Conservation (phyloP, 2,329 filamentous ascomycete genomes). For the Verticillium longisporum region DNA sequence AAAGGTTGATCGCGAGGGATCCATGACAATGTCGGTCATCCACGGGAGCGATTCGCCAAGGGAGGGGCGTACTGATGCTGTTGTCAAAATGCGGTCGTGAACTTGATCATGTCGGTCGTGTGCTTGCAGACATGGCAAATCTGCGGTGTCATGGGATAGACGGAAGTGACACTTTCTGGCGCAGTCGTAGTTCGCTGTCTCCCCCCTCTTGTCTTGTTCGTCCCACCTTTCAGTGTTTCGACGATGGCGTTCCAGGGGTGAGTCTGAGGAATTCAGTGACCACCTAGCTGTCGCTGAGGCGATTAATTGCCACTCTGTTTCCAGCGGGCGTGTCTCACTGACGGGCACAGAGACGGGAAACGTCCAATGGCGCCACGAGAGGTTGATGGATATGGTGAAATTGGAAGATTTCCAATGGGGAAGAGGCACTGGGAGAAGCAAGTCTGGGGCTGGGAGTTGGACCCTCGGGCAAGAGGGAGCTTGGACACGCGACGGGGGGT, state of each 20-base stretch:
- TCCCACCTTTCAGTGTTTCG: neutral
- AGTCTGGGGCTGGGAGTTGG: neutral
- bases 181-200: neutral
- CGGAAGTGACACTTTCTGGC: neutral
- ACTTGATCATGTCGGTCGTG: neutral
- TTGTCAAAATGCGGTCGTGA: neutral
- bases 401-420: neutral
- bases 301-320: neutral
- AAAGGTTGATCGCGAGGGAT: constrained; percentile 6
- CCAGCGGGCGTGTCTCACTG: neutral
- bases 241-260: neutral
- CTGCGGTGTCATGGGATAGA: neutral
- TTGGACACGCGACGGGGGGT: neutral
- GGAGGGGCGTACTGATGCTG: neutral
- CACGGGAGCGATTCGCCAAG: neutral
- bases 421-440: neutral
- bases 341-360: neutral
- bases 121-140: neutral
- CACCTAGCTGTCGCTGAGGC: neutral
- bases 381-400: neutral
- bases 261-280: neutral
- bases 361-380: neutral
- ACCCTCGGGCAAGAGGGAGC: neutral
- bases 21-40: neutral
- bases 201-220: neutral